A percentile compares a stretch with the other conserved stretches of the same genome.
Conservation (phyloP, 176 grass and related monocot species). For the Aechmea fasciata region DNA sequence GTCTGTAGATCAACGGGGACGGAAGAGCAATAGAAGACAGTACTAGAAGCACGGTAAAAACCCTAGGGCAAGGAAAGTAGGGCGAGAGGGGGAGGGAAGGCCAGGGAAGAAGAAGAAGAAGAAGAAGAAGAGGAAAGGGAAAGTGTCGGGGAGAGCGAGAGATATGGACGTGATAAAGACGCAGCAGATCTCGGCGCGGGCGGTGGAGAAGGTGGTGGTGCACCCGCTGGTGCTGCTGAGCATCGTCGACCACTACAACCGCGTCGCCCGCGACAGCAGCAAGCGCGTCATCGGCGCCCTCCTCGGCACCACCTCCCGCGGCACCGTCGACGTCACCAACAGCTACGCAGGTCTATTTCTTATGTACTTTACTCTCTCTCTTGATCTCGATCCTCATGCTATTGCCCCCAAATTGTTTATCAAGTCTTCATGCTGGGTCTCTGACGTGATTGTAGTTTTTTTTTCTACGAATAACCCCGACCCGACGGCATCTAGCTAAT, state of each 20-base stretch:
- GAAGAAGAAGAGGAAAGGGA: not conserved
- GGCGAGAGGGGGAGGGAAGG: too few species aligned
- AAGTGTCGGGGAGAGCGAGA: not conserved
- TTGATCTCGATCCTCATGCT: not conserved
- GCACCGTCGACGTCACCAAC: slow-evolving; percentile 85
- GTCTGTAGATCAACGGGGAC: too few species aligned
- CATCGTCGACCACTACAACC: slow-evolving; percentile 99
- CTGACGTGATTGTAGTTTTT: too few species aligned
- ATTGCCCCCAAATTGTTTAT: not conserved
- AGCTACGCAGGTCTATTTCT: slow-evolving; percentile 66
- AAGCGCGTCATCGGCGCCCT: slow-evolving; percentile 97
- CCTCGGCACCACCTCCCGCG: slow-evolving; percentile 63
- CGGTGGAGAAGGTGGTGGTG: slow-evolving; percentile 80
- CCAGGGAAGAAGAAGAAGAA: not conserved
- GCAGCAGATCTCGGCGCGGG: slow-evolving; percentile 73
- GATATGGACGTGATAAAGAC: slow-evolving; percentile 92
- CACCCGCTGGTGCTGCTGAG: slow-evolving; percentile 92
- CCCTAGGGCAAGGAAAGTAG: too few species aligned
- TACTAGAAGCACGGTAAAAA: too few species aligned
- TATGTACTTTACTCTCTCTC: not conserved
- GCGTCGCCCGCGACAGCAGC: slow-evolving; percentile 78
- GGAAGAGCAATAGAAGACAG: too few species aligned
- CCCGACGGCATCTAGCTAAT: too few species aligned
- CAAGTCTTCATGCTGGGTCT: too few species aligned
- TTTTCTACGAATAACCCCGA: too few species aligned